Conservation (phyloP, 2,329 filamentous ascomycete species). For the Paraconiothyrium brasiliense region DNA sequence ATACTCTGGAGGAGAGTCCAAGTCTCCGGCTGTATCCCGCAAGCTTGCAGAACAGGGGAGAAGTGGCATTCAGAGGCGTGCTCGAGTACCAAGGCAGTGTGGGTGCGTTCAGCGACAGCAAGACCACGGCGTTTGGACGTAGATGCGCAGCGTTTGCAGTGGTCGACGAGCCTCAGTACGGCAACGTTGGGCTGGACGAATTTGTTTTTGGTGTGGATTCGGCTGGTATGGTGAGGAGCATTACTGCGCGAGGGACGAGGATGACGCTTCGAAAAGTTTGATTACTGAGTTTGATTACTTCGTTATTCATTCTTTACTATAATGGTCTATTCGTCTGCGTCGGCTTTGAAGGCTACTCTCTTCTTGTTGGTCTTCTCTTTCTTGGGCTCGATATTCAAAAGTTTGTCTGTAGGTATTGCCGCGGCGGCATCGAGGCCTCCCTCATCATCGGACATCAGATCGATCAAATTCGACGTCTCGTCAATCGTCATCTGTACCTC, state of each 20-base stretch:
- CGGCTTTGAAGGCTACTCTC: conserved; percentile 3
- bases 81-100: not conserved
- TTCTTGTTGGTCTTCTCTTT: conserved; percentile 2
- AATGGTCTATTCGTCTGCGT: not conserved
- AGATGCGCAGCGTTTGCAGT: not conserved
- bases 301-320: not conserved
- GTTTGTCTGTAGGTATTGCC: not conserved
- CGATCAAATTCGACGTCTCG: conserved; percentile 4
- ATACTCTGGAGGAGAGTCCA: not conserved
- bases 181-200: conserved; percentile 6
- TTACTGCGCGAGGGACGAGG: not conserved
- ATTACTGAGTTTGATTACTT: not conserved
- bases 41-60: not conserved
- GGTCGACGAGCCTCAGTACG: not conserved
- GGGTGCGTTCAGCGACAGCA: not conserved
- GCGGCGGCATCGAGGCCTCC: conserved; percentile 4
- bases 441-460: conserved; percentile 11
- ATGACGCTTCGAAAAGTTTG: not conserved
- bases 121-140: not conserved
- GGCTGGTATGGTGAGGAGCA: not conserved
- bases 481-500: conserved; percentile 4
- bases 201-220: not conserved
- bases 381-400: not conserved
- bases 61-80: conserved; percentile 5
- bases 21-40: not conserved